These are phyloP conservation scores for Starmera amethionina DNA, from an alignment of 805 yeast species.

Conservation along the genomic window DNA sequence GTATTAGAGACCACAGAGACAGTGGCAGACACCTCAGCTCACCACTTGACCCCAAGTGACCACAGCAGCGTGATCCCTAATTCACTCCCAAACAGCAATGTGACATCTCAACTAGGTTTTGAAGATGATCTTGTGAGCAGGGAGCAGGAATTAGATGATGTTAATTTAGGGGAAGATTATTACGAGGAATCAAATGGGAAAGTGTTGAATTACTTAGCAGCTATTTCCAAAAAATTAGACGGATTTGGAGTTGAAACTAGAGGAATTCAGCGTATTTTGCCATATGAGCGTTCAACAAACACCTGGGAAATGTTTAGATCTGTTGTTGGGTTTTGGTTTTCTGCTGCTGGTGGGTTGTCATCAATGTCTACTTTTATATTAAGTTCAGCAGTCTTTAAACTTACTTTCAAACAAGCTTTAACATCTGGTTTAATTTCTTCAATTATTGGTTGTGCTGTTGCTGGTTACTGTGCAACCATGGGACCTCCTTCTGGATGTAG, in stretches of 20 bases:
- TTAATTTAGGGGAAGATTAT: too few species aligned
- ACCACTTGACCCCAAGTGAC: too few species aligned
- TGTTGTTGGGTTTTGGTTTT: conserved; percentile 70
- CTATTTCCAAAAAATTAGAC: conserved; percentile 36
- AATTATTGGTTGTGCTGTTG: conserved; percentile 61
- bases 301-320: conserved; percentile 25
- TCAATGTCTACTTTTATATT: conserved; percentile 79
- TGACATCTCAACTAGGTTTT: too few species aligned
- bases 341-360: conserved; percentile 82
- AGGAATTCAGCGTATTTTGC: conserved; percentile 69
- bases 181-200: too few species aligned
- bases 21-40: neutral
- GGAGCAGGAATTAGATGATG: too few species aligned
- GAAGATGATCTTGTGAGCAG: too few species aligned
- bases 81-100: too few species aligned
- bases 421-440: conserved; percentile 55
- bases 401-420: conserved; percentile 58
- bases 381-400: conserved; percentile 62
- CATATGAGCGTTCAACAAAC: conserved; percentile 49
- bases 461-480: conserved; percentile 77
- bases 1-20: neutral
- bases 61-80: too few species aligned
- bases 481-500: conserved; percentile 89
- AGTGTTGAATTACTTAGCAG: too few species aligned
- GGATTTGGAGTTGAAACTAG: conserved; percentile 59